Evolutionary conservation across 192 early-diverging fungal species (phyloP).

Genomic region (Hyaloraphidium curvatum): DNA sequence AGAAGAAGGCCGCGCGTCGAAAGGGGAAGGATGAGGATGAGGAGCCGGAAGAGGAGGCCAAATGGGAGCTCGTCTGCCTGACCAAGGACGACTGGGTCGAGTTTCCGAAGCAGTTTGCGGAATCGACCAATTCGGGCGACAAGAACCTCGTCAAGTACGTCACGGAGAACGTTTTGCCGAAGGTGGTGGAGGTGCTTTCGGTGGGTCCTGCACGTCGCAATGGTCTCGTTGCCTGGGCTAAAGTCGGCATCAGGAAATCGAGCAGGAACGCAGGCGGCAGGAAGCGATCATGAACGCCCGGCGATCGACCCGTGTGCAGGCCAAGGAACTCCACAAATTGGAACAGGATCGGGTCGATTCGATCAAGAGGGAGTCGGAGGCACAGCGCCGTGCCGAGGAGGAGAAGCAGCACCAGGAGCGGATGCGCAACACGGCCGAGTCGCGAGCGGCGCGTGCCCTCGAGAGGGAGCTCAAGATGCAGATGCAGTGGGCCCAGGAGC

Average conservation of each 20-base stretch:
- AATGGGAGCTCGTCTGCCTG: conserved; percentile 28
- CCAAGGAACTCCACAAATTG: not conserved
- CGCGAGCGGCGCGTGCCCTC: not conserved
- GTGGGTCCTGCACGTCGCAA: conserved; percentile 5
- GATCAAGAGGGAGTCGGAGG: not conserved
- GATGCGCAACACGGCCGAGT: not conserved
- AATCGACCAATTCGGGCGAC: conserved; percentile 29
- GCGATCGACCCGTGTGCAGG: not conserved
- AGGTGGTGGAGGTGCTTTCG: conserved; percentile 29
- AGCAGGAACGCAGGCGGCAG: conserved; percentile 27
- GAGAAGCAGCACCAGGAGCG: not conserved
- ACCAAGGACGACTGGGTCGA: conserved; percentile 38
- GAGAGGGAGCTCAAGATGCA: not conserved
- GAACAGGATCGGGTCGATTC: not conserved
- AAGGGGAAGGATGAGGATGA: conserved; percentile 15
- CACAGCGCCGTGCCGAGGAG: not conserved
- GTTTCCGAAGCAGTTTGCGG: conserved; percentile 37
- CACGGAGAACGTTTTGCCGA: conserved; percentile 31
- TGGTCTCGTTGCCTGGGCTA: too few relatives aligned
- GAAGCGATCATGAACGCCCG: conserved; percentile 27
- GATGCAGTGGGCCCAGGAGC: not conserved
- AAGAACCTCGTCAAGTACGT: conserved; percentile 32
- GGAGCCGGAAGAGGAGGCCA: conserved; percentile 20
- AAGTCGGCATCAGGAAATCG: conserved; percentile 23
- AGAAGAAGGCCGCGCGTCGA: conserved; percentile 7